Base-by-base conservation (phyloP, 2,329 filamentous ascomycete genomes). In the Gaeumannomyces tritici region DNA sequence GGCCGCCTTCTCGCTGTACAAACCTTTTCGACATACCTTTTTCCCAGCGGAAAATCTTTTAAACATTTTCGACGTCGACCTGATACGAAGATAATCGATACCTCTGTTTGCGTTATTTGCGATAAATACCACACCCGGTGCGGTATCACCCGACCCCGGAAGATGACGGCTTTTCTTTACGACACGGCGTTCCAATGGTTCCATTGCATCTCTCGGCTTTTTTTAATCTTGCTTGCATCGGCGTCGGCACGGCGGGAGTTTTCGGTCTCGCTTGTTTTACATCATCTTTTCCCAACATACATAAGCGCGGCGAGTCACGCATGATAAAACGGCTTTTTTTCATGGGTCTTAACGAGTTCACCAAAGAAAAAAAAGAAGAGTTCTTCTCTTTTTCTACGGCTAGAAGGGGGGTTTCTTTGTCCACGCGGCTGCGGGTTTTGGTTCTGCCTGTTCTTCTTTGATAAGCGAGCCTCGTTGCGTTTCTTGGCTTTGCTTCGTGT, bases 211-310 rank as follows among this genome's bases (percentile, higher is more conserved):
- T 72, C 69, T 67, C 65, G 64, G 76, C 70, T 66, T 68, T 65
- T 64, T 64, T 62, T 62, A 61, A 64, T 64, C 65, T 66, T 65
- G 61, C 62, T 72, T 79, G 79, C 79, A 81, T 81, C 72, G 76
- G 78, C 79, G 77, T 77, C 73, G 33, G 72, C 68, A 75, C 72
- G 73, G 73, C 76, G 77, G 77, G 78, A 76, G 78, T 77, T 70
- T 72, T 70, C 69, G 71, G 70, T 65, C 67, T 66, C 68, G 65
- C 66, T 62, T 67, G 66, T 70, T 71, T 69, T 69, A 63, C 58
- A 59, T 62, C 62, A 65, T 66, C 63, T 64, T 64, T 67, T 67
- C 69, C 66, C 65, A 64, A 68, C 66, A 70, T 69, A 72, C 70
- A 69, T 69, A 71, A 74, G 73, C 72, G 73, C 70, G 70, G 69